phyloP scores from a whole-genome alignment of 495 filamentous ascomycete genomes.

The Talaromyces ruber region DNA sequence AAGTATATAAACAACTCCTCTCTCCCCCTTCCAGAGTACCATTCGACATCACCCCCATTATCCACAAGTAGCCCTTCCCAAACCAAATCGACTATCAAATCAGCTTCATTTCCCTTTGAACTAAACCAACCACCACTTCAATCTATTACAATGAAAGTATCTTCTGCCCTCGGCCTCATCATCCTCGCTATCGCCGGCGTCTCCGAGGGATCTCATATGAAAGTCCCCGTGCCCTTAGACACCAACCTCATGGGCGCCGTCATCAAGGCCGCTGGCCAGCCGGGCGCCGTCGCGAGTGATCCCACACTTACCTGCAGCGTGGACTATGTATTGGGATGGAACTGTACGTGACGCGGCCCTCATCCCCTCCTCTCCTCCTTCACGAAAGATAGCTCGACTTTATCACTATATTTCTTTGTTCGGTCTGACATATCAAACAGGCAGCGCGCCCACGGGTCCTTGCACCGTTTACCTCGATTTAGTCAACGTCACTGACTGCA shows the following conservation, averaged over 20 bases:
- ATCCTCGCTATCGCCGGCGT: neutral
- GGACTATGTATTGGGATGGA: neutral
- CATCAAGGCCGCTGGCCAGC: neutral
- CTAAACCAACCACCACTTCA: no score
- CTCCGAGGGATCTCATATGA: neutral
- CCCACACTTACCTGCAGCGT: neutral
- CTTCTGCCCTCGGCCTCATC: neutral
- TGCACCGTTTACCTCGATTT: neutral
- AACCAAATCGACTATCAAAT: neutral
- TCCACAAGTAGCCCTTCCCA: neutral
- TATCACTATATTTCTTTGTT: no score
- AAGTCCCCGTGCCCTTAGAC: neutral
- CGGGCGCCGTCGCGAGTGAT: neutral
- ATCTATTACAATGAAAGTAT: neutral
- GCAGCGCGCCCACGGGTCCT: neutral
- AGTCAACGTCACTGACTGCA: neutral
- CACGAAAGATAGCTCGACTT: no score
- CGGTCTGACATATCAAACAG: neutral
- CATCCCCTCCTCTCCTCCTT: no score
- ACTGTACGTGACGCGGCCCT: no score
- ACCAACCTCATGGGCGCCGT: neutral
- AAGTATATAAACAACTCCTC: no score
- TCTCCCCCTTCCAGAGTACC: no score
- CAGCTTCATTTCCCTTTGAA: no score
- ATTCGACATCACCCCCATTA: neutral